Conservation (phyloP, 495 filamentous ascomycete genomes). For the Trichoderma orchidacearum region DNA sequence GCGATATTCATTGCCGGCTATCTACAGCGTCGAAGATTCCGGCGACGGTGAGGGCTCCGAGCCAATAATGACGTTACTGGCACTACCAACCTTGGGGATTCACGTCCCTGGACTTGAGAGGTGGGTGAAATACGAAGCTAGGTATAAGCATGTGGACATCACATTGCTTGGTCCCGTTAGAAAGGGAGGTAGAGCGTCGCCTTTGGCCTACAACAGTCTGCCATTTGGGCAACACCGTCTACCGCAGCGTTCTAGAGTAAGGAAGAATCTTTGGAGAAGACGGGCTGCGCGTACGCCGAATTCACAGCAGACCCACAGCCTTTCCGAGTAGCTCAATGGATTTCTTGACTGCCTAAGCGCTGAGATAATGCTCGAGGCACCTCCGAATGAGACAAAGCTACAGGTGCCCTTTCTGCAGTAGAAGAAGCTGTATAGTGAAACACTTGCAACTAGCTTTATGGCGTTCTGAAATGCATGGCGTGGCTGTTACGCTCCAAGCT, state of each 20-base stretch:
- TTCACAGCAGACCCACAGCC: too few species aligned
- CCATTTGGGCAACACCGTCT: neutral
- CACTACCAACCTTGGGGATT: slow-evolving; percentile 37
- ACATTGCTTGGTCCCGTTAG: slow-evolving; percentile 7
- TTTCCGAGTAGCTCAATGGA: too few species aligned
- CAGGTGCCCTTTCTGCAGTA: too few species aligned
- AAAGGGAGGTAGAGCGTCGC: neutral
- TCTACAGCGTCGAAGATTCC: slow-evolving; percentile 13
- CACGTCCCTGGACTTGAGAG: slow-evolving; percentile 14
- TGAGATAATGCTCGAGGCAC: too few species aligned
- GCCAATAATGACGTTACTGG: slow-evolving; percentile 19
- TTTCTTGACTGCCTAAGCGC: too few species aligned
- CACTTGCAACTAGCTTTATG: too few species aligned
- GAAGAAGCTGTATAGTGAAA: too few species aligned
- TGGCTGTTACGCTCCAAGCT: too few species aligned
- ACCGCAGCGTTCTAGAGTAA: neutral
- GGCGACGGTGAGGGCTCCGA: neutral
- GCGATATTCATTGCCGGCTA: slow-evolving; percentile 38
- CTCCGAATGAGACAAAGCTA: too few species aligned
- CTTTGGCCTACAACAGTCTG: neutral
- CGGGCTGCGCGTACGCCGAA: too few species aligned
- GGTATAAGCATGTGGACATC: slow-evolving; percentile 31
- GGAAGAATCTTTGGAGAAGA: neutral
- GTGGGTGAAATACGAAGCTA: slow-evolving; percentile 28
- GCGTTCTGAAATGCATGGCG: too few species aligned